A percentile compares a stretch with the other conserved stretches of the same genome.
These are phyloP conservation scores for Ascomycota sp. DNA, from an alignment of 2,329 filamentous ascomycete genomes.

Conservation along the genomic window DNA sequence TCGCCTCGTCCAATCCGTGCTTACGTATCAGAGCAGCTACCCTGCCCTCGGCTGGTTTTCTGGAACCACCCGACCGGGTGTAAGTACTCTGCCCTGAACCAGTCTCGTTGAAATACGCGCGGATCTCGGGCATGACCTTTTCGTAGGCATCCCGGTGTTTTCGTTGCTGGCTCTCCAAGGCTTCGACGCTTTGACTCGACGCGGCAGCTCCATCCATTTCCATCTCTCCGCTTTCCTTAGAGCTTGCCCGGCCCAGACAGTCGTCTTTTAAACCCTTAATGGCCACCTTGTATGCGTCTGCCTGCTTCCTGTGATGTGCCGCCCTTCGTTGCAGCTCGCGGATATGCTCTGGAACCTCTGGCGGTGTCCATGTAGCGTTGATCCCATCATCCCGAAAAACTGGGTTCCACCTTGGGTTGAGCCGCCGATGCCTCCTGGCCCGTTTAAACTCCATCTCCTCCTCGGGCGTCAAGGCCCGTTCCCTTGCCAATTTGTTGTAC, in stretches of 20 bases:
- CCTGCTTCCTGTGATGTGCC: slow-evolving; percentile 11
- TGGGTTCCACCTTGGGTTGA: slow-evolving; percentile 9
- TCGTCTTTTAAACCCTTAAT: slow-evolving; percentile 7
- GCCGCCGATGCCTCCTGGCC: slow-evolving; percentile 11
- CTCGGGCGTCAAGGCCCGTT: slow-evolving; percentile 11
- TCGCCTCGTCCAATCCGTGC: neutral
- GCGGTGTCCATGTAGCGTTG: slow-evolving; percentile 4
- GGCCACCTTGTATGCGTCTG: slow-evolving; percentile 7
- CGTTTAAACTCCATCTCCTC: slow-evolving; percentile 14
- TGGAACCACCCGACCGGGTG: no score
- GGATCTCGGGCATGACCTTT: slow-evolving; percentile 8
- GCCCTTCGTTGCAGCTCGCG: slow-evolving; percentile 9
- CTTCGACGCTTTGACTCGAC: slow-evolving; percentile 3
- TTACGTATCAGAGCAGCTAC: neutral
- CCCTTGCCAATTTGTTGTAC: slow-evolving; percentile 10
- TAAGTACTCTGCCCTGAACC: neutral
- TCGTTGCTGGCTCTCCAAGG: slow-evolving; percentile 6
- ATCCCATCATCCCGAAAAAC: slow-evolving; percentile 5
- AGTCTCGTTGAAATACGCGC: slow-evolving; percentile 6
- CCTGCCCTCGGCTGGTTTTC: neutral
- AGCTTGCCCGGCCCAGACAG: neutral
- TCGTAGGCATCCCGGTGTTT: slow-evolving; percentile 9
- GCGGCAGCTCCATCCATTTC: neutral
- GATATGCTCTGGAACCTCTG: slow-evolving; percentile 5
- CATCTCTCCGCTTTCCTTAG: slow-evolving; percentile 1